These are phyloP conservation scores for Penicillium parvum DNA, from an alignment of 495 filamentous ascomycete genomes.

Conservation along the genomic window DNA sequence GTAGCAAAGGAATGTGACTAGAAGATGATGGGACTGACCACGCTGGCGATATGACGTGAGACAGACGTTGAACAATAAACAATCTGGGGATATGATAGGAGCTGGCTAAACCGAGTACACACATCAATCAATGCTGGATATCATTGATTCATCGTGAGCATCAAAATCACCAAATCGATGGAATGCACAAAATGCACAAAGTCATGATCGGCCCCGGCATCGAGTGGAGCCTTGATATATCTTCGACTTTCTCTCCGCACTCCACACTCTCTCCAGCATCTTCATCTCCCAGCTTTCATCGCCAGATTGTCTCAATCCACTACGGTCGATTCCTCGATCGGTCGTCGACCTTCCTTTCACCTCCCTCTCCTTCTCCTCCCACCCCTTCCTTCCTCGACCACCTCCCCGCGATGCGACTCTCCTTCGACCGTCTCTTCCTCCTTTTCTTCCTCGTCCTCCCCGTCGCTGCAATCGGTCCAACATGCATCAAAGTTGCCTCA, in stretches of 20 bases:
- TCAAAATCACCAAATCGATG: not conserved
- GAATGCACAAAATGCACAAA: not conserved
- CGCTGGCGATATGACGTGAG: no score
- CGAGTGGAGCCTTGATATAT: not conserved
- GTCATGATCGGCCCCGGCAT: not conserved
- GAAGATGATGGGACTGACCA: no score
- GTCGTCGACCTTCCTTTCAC: not conserved
- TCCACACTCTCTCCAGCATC: no score
- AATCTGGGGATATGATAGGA: no score
- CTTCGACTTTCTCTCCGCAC: slow-evolving; percentile 4
- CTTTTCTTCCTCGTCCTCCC: slow-evolving; percentile 20
- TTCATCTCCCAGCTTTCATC: no score
- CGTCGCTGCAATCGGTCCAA: slow-evolving; percentile 27
- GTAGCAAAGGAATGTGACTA: no score
- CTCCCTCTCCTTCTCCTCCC: not conserved
- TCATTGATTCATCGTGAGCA: no score
- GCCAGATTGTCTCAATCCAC: no score
- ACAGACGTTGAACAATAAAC: no score
- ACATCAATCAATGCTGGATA: no score
- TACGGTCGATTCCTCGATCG: no score
- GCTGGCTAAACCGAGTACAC: no score
- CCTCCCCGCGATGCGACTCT: slow-evolving; percentile 14
- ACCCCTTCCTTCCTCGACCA: not conserved
- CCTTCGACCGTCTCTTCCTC: slow-evolving; percentile 17
- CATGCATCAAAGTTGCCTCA: slow-evolving; percentile 38